Percentiles rank a stretch among this genome's conserved stretches.
phyloP scores from a whole-genome alignment of 2,329 filamentous ascomycete species.

The Ceratocystis ficicola region DNA sequence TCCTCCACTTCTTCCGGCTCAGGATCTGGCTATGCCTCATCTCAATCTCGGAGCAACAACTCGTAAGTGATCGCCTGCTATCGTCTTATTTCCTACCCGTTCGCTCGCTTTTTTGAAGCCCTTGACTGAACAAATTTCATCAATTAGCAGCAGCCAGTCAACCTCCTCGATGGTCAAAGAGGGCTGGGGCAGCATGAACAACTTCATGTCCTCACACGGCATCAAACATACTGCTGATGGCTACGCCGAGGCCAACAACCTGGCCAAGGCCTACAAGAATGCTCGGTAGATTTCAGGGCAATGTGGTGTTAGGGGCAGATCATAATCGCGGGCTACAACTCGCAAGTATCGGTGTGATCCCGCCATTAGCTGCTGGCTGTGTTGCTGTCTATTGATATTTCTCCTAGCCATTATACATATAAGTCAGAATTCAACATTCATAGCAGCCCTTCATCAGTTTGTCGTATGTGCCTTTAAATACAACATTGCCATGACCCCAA shows the following conservation, averaged over 20 bases:
- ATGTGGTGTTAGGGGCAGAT: too few relatives aligned
- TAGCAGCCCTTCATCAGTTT: neutral
- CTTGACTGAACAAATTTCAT: neutral
- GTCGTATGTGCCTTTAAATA: slow-evolving; percentile 5
- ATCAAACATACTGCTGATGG: neutral
- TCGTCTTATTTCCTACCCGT: neutral
- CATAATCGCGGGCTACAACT: too few relatives aligned
- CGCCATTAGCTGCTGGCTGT: neutral
- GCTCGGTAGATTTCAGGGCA: neutral
- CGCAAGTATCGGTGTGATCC: neutral
- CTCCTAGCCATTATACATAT: neutral
- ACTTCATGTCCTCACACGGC: neutral
- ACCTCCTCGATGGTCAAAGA: slow-evolving; percentile 3
- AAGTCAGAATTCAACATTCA: neutral
- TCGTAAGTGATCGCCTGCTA: neutral
- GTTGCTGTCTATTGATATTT: neutral
- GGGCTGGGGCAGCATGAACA: slow-evolving; percentile 1
- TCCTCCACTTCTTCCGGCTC: neutral
- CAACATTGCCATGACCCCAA: slow-evolving; percentile 15
- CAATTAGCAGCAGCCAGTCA: slow-evolving; percentile 27
- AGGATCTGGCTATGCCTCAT: neutral
- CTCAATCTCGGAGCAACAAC: neutral
- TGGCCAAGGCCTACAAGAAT: slow-evolving; percentile 1
- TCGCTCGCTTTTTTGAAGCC: neutral
- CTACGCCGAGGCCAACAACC: neutral